phyloP scores from a whole-genome alignment of 352 stramenopile species.

The Plasmopara viticola region DNA sequence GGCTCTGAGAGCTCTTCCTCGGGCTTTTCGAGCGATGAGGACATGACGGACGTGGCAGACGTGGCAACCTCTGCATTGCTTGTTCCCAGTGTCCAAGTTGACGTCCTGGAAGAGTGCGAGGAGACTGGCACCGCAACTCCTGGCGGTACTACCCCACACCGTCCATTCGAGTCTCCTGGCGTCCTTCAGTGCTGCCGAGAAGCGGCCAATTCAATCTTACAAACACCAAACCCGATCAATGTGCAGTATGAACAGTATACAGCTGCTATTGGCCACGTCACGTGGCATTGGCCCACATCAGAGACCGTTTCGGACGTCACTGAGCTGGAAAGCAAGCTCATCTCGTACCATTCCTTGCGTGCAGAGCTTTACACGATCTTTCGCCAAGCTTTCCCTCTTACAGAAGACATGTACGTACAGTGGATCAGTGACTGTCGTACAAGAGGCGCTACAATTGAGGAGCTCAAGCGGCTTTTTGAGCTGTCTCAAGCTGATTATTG shows the following conservation, averaged over 20 bases:
- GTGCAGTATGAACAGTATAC: constrained; percentile 37
- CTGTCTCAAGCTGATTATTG: constrained; percentile 43
- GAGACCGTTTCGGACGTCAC: not conserved
- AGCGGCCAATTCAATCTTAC: constrained; percentile 7
- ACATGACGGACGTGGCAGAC: constrained; percentile 13
- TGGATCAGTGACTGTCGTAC: constrained; percentile 36
- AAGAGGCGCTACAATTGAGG: constrained; percentile 1
- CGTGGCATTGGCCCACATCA: constrained; percentile 22
- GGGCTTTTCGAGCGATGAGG: constrained; percentile 40
- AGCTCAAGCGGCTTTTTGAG: constrained; percentile 32
- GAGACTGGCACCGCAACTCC: not conserved
- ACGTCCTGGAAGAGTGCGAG: constrained; percentile 27
- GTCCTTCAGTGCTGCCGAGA: constrained; percentile 21
- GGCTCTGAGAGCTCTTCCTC: constrained; percentile 27
- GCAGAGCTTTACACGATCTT: constrained; percentile 37
- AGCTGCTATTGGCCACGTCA: constrained; percentile 28
- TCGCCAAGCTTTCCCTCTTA: constrained; percentile 50
- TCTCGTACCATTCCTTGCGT: constrained; percentile 24
- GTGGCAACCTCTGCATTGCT: not conserved
- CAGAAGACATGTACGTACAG: constrained; percentile 46
- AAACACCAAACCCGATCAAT: constrained; percentile 1
- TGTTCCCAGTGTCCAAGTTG: constrained; percentile 14
- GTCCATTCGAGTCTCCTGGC: not conserved
- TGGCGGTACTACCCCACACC: not conserved
- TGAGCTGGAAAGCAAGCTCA: constrained; percentile 7